Evolutionary conservation across 805 yeast genomes (phyloP), one percentile per base, ranked within the genome.

Genomic region (Kockiozyma suomiensis): DNA sequence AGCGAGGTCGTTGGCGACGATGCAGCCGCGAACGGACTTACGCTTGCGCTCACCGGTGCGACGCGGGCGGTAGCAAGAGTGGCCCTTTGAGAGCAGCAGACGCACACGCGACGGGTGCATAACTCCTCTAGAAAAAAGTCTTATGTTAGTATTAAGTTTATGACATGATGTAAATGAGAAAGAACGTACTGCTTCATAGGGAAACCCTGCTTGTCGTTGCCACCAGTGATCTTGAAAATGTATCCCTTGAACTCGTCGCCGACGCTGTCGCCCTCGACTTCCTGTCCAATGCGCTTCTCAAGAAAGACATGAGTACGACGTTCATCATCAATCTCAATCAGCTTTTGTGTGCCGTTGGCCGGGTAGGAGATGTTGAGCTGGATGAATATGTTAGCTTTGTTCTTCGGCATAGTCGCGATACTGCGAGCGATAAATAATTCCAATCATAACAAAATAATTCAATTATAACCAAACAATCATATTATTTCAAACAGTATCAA

Each of bases 201-300:
- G 97, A 94, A 94, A 85, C 99, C 99, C 85, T 94, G 99, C 85
- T 94, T 94, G 85, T 94, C 99, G 88, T 94, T 94, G 87, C 99
- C 99, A 79, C 99, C 99, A 75, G 97, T 82, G 81, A 94, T 92
- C 85, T 88, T 96, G 89, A 94, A 92, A 78, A 90, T 81, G 91
- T 94, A 94, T 77, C 99, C 99, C 82, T 91, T 93, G 93, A 93
- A 90, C 84, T 96, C 99, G 76, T 94, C 98, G 77, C 96, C 96
- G 75, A 94, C 88, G 70, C 90, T 81, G 81, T 94, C 99, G 82
- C 98, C 99, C 78, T 91, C 97, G 78, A 94, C 96, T 83, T 94
- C 99, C 83, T 91, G 97, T 77, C 99, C 99, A 87, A 94, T 90
- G 82, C 98, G 91, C 88, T 94, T 94, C 80, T 94, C 99, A 89